Conservation (phyloP, 306 rosid species). For the Notholithocarpus densiflorus region DNA sequence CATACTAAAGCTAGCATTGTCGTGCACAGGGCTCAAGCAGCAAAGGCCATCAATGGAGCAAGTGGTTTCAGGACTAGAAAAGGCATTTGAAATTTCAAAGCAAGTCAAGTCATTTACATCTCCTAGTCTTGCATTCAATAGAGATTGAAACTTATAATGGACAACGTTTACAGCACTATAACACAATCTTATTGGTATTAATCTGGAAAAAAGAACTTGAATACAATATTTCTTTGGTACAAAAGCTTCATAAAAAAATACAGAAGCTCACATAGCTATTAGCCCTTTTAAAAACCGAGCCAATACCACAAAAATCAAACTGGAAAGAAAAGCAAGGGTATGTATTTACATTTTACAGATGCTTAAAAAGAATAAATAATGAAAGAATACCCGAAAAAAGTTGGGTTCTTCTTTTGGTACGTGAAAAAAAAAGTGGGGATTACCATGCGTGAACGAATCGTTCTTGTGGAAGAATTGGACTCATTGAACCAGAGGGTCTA, state of each 20-base stretch:
- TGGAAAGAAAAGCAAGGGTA: not conserved
- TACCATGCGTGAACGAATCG: slow-evolving; percentile 59
- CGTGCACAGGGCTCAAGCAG: slow-evolving; percentile 47
- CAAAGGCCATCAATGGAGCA: slow-evolving; percentile 54
- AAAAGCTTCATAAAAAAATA: slow-evolving; percentile 50
- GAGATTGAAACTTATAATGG: not conserved
- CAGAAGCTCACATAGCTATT: slow-evolving; percentile 45
- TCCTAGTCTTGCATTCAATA: not conserved
- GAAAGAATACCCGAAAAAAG: slow-evolving; percentile 29
- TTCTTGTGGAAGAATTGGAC: slow-evolving; percentile 45
- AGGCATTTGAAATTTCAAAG: slow-evolving; percentile 39
- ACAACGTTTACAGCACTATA: not conserved
- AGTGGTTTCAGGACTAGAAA: slow-evolving; percentile 41
- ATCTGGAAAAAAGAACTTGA: slow-evolving; percentile 21
- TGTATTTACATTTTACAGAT: slow-evolving; percentile 28
- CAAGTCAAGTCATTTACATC: slow-evolving; percentile 13
- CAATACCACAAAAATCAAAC: slow-evolving; percentile 28
- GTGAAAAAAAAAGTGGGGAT: slow-evolving; percentile 19
- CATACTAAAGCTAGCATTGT: slow-evolving; percentile 49
- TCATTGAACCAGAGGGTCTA: slow-evolving; percentile 46
- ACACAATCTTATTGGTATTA: slow-evolving; percentile 21
- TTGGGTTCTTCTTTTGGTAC: not conserved
- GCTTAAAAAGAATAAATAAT: slow-evolving; percentile 27
- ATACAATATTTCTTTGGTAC: slow-evolving; percentile 13
- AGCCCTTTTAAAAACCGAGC: slow-evolving; percentile 65